Evolutionary conservation across 192 early-diverging fungal species (phyloP).

Genomic region (Cladochytrium replicatum): DNA sequence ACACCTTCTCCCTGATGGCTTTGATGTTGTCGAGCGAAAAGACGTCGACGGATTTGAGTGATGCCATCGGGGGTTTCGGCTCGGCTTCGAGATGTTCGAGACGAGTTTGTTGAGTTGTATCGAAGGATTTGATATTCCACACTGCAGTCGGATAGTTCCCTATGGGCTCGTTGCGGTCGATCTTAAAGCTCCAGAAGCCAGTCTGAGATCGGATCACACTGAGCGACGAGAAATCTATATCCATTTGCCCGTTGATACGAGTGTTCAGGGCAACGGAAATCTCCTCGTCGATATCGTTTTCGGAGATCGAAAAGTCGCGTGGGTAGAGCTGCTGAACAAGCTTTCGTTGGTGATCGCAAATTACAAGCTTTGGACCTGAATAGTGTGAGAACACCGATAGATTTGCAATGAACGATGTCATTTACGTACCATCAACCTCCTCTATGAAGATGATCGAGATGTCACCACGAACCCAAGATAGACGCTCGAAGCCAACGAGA

Average conservation of each 20-base stretch:
- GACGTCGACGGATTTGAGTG: too few relatives aligned
- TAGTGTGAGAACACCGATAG: neutral
- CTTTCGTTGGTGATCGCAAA: constrained; percentile 33
- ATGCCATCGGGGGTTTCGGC: constrained; percentile 16
- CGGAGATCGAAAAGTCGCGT: constrained; percentile 26
- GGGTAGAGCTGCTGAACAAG: constrained; percentile 36
- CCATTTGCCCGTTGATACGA: constrained; percentile 25
- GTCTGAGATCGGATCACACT: constrained; percentile 23
- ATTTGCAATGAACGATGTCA: too few relatives aligned
- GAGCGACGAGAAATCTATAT: constrained; percentile 25
- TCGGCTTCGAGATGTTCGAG: constrained; percentile 31
- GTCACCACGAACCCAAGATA: constrained; percentile 41
- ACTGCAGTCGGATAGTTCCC: constrained; percentile 30
- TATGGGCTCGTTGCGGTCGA: constrained; percentile 30
- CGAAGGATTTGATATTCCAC: constrained; percentile 31
- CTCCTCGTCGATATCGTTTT: constrained; percentile 34
- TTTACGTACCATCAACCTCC: constrained; percentile 6
- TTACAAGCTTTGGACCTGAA: constrained; percentile 21
- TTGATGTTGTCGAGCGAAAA: too few relatives aligned
- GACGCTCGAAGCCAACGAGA: constrained; percentile 41
- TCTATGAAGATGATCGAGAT: constrained; percentile 39
- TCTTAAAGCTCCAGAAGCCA: constrained; percentile 37
- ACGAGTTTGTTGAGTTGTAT: constrained; percentile 12
- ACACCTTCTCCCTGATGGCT: too few relatives aligned
- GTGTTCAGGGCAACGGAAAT: constrained; percentile 35